Conservation (phyloP, 2,329 filamentous ascomycete genomes). For the Didymella arachidicola region DNA sequence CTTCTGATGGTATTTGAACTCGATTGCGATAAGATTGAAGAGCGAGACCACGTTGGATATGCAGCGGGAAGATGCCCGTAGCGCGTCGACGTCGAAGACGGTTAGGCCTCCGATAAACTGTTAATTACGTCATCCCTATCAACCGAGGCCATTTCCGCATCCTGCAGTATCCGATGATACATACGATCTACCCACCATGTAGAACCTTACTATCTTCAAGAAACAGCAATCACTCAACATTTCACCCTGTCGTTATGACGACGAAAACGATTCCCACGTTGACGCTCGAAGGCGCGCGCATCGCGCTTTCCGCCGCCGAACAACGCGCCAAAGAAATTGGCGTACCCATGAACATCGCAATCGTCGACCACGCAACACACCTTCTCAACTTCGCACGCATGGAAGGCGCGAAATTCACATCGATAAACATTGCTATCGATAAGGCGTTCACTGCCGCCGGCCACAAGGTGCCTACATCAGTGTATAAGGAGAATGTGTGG, state of each 20-base stretch:
- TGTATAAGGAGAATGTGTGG: constrained; percentile 62
- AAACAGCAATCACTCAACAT: not conserved
- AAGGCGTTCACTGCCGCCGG: constrained; percentile 66
- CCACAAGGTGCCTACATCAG: constrained; percentile 60
- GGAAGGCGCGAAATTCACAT: constrained; percentile 57
- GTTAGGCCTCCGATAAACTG: not conserved
- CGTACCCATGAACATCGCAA: constrained; percentile 59
- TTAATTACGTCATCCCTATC: constrained; percentile 18
- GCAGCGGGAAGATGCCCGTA: constrained; percentile 28
- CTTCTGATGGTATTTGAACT: not conserved
- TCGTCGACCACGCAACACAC: constrained; percentile 56
- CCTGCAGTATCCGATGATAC: constrained; percentile 17
- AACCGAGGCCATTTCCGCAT: constrained; percentile 21
- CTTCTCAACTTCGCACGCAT: constrained; percentile 58
- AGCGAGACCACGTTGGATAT: not conserved
- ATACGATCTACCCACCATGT: constrained; percentile 1
- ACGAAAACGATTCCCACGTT: constrained; percentile 43
- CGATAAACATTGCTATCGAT: constrained; percentile 70
- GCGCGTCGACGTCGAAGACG: constrained; percentile 10
- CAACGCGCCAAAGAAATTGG: constrained; percentile 47
- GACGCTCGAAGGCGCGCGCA: constrained; percentile 48
- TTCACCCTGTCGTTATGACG: constrained; percentile 38
- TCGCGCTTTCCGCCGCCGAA: constrained; percentile 48
- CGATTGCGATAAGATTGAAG: not conserved
- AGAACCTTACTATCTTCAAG: not conserved